A percentile compares a stretch with the other conserved stretches of the same genome.
phyloP scores from a whole-genome alignment of 1,284 basidiomycete species.

The Naganishia cerealis region DNA sequence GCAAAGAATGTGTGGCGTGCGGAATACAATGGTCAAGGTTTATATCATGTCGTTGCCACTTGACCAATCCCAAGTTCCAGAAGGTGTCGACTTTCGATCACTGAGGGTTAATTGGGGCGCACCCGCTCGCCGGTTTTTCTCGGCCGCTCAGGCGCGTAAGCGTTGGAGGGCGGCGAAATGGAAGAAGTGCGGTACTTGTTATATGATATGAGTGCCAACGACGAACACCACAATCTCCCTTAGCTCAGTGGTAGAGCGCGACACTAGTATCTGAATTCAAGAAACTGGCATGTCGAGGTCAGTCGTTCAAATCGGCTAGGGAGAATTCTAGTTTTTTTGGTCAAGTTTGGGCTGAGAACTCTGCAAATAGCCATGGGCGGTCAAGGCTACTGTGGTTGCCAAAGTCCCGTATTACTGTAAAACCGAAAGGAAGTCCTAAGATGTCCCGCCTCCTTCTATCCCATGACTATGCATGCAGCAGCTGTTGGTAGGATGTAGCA shows the following conservation, averaged over 20 bases:
- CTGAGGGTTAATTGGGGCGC: neutral
- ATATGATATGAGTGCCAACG: too few relatives aligned
- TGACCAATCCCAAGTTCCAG: constrained; percentile 20
- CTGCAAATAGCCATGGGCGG: too few relatives aligned
- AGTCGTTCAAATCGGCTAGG: constrained; percentile 13
- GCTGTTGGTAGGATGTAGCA: too few relatives aligned
- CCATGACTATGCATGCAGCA: too few relatives aligned
- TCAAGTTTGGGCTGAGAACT: too few relatives aligned
- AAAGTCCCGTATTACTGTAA: too few relatives aligned
- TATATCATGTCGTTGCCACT: constrained; percentile 16
- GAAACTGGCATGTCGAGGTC: constrained; percentile 18
- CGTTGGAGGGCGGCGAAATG: neutral
- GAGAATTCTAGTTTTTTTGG: constrained; percentile 13
- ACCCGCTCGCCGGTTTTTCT: constrained; percentile 6
- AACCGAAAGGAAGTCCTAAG: too few relatives aligned
- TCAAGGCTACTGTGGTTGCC: too few relatives aligned
- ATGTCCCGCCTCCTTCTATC: too few relatives aligned
- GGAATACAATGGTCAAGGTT: neutral
- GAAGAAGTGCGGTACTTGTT: too few relatives aligned
- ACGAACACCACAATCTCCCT: neutral
- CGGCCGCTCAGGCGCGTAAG: constrained; percentile 24
- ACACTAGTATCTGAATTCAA: constrained; percentile 5
- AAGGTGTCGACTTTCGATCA: constrained; percentile 22
- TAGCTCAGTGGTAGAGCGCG: constrained; percentile 31
- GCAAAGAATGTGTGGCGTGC: constrained; percentile 10